phyloP scores from a whole-genome alignment of 2,329 filamentous ascomycete species.

The Diaporthe velutina region DNA sequence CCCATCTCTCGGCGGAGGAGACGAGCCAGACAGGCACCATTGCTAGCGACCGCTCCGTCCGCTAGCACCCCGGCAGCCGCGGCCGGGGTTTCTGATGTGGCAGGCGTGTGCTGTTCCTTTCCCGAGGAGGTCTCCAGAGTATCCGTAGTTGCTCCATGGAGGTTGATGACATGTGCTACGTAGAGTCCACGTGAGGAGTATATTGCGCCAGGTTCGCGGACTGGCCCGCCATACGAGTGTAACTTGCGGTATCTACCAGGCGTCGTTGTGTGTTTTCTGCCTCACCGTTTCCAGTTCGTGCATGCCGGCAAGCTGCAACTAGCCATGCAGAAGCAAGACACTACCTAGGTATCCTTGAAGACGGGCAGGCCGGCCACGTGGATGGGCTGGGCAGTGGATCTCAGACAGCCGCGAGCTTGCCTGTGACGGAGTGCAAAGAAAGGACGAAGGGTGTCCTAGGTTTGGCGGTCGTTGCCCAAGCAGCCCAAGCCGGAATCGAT shows the following conservation, averaged over 20 bases:
- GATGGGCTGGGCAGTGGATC: constrained; percentile 18
- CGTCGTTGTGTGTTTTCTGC: background rate
- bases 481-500: constrained; percentile 10
- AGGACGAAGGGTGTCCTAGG: background rate
- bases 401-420: constrained; percentile 23
- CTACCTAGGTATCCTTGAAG: constrained; percentile 23
- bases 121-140: background rate
- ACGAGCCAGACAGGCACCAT: background rate
- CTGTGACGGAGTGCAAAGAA: constrained; percentile 8
- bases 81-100: background rate
- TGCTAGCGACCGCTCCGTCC: constrained; percentile 5
- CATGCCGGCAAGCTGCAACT: constrained; percentile 22
- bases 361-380: constrained; percentile 31
- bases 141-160: background rate
- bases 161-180: background rate
- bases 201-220: constrained; percentile 15
- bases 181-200: background rate
- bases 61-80: constrained; percentile 18
- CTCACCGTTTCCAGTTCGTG: background rate
- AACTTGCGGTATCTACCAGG: background rate
- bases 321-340: constrained; percentile 33
- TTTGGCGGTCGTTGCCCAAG: background rate
- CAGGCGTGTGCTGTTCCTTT: background rate
- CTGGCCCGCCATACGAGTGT: background rate
- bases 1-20: background rate